phyloP scores from a whole-genome alignment of 1,284 basidiomycete species.

The Chondrostereum purpureum region DNA sequence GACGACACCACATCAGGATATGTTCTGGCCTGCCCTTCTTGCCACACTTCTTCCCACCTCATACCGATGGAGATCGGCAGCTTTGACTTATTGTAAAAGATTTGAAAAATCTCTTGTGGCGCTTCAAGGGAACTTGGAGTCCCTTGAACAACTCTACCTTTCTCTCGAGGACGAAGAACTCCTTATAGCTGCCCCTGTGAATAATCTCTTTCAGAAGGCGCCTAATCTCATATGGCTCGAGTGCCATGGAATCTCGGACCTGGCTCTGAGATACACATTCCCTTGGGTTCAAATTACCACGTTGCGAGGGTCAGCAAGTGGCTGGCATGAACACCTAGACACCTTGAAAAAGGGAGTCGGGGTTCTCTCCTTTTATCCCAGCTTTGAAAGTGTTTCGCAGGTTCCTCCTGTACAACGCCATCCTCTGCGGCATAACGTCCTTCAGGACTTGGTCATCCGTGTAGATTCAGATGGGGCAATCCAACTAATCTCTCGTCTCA shows the following conservation, averaged over 20 bases:
- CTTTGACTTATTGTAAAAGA: neutral
- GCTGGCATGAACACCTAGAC: no score
- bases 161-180: neutral
- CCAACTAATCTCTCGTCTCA: neutral
- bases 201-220: neutral
- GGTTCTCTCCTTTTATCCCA: no score
- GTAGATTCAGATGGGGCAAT: neutral
- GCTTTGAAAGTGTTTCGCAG: no score
- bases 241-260: neutral
- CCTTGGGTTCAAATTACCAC: neutral
- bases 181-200: neutral
- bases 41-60: neutral
- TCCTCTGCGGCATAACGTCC: no score
- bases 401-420: no score
- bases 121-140: no score
- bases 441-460: neutral
- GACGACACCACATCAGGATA: neutral
- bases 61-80: neutral
- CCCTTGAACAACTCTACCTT: neutral
- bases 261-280: neutral
- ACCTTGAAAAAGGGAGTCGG: no score
- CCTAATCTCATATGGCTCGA: neutral
- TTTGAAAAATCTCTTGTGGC: no score
- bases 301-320: neutral
- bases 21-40: neutral